Conservation (phyloP, 768 basidiomycete species). For the Strobilomyces dryophilus region DNA sequence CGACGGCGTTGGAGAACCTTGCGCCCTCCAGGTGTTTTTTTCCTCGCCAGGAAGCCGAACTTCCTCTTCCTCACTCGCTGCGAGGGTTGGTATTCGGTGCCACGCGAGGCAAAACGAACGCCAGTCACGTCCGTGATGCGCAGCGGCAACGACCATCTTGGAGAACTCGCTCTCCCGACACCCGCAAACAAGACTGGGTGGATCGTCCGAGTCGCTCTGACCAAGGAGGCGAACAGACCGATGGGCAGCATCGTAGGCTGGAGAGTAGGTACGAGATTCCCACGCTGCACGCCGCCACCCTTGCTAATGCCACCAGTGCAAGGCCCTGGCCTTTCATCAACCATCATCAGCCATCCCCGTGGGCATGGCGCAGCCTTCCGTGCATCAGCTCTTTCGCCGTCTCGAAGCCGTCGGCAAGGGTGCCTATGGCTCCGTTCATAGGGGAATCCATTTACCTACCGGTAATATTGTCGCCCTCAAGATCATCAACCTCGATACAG, state of each 20-base stretch:
- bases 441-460: conserved; percentile 77
- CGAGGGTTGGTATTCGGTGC: conserved; percentile 95
- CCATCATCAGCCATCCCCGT: neutral
- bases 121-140: conserved; percentile 16
- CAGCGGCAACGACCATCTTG: conserved; percentile 21
- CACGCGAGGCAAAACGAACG: conserved; percentile 60
- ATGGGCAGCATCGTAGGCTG: conserved; percentile 10
- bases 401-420: conserved; percentile 94
- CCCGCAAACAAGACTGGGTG: conserved; percentile 13
- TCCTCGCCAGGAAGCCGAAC: conserved; percentile 84
- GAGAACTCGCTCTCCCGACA: conserved; percentile 12
- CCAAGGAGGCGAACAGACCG: conserved; percentile 18
- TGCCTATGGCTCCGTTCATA: conserved; percentile 94
- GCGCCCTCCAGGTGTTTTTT: conserved; percentile 62
- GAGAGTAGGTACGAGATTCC: conserved; percentile 7
- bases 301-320: neutral
- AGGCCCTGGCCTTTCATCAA: neutral
- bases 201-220: conserved; percentile 21
- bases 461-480: conserved; percentile 94
- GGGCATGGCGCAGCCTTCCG: conserved; percentile 49
- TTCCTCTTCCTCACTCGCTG: conserved; percentile 90
- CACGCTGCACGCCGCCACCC: conserved; percentile 9
- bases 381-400: conserved; percentile 78
- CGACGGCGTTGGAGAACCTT: conserved; percentile 68
- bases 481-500: conserved; percentile 96